Evolutionary conservation across 2,329 filamentous ascomycete genomes (phyloP), one percentile per base, ranked within the genome.

Genomic region (Lachnellula occidentalis): DNA sequence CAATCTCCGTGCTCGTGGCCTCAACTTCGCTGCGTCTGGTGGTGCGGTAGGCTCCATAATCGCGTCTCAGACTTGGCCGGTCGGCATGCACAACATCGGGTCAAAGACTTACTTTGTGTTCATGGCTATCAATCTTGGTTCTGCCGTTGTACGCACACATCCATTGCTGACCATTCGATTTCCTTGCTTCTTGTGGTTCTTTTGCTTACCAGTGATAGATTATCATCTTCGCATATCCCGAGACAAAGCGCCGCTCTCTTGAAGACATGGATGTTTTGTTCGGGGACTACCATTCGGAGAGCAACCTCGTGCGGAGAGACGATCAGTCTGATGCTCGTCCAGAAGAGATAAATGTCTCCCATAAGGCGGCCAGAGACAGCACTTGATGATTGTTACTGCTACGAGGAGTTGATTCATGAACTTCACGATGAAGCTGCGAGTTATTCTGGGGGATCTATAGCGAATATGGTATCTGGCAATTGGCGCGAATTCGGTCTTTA

Each of bases 71-170:
- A 72, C 78, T 12, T 83, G 80, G 79, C 78, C 79, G 1, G 70
- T 81, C 0, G 79, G 78, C 4, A 74, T 81, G 45, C 70, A 72
- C 31, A 71, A 67, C 2, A 70, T 81, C 19, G 78, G 78, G 3
- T 76, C 75, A 12, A 73, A 72, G 19, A 75, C 80, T 2, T 82
- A 82, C 64, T 82, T 82, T 58, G 77, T 82, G 57, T 82, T 83
- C 62, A 80, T 80, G 74, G 70, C 69, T 7, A 70, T 79, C 24
- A 80, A 80, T 59, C 50, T 79, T 6, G 66, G 70, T 12, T 79
- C 74, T 52, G 72, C 78, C 17, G 72, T 75, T 4, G 73, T 76
- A 65, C 50, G 67, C 61, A 4, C 4, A 3, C 9, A 31, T 11
- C 9, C 27, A 27, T 31, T 31, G 9, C 27, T 11, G 9, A 31